Conservation (phyloP, 345 rosid species). For the Melaleuca alternifolia region DNA sequence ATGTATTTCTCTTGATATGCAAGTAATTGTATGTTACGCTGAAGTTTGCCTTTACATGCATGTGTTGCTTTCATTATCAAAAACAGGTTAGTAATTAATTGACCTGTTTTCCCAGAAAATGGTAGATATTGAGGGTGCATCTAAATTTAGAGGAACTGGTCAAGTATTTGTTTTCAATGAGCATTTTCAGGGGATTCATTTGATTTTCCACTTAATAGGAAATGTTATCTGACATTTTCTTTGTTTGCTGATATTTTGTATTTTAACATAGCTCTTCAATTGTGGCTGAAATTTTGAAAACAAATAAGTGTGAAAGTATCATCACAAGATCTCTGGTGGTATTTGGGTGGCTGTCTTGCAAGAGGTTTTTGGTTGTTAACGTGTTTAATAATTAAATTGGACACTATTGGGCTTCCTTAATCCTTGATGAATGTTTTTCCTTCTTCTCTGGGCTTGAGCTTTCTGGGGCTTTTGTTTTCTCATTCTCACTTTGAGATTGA, state of each 20-base stretch:
- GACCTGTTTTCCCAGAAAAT: too few relatives aligned
- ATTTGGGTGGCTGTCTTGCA: background rate
- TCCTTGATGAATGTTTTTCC: background rate
- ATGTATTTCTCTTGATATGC: background rate
- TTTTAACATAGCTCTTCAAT: background rate
- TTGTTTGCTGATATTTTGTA: background rate
- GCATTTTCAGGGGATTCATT: background rate
- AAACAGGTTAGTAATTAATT: background rate
- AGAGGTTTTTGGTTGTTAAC: background rate
- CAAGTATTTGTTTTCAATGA: background rate
- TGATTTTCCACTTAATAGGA: background rate
- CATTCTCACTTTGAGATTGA: background rate
- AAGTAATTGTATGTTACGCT: background rate
- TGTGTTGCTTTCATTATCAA: background rate
- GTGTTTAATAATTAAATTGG: background rate
- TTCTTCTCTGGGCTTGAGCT: background rate
- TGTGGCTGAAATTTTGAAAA: background rate
- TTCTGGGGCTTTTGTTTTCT: background rate
- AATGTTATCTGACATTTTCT: background rate
- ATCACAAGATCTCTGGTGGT: background rate
- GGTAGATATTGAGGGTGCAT: background rate
- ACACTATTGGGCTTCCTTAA: background rate
- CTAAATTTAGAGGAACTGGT: background rate
- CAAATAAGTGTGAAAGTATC: background rate
- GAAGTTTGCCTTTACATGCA: background rate